These are phyloP conservation scores for Rutstroemia sp. DNA, from an alignment of 2,329 filamentous ascomycete genomes.

Conservation along the genomic window DNA sequence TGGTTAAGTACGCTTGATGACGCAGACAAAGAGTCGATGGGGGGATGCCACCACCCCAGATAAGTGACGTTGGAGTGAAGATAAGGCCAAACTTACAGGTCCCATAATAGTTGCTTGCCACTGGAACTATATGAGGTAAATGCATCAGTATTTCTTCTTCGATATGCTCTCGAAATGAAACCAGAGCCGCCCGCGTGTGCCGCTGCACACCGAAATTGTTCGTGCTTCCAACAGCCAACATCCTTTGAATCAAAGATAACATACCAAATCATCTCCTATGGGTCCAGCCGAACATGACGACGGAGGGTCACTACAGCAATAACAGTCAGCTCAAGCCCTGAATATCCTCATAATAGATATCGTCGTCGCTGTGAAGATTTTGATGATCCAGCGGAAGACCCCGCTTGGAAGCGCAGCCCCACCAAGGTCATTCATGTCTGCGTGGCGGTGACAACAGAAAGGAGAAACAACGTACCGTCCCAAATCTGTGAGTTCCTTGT, in stretches of 20 bases:
- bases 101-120: slow-evolving; percentile 99
- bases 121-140: slow-evolving; percentile 65
- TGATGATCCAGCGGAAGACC: slow-evolving; percentile 29
- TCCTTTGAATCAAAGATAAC: slow-evolving; percentile 32
- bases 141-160: slow-evolving; percentile 28
- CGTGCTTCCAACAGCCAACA: slow-evolving; percentile 14
- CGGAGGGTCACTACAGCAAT: slow-evolving; percentile 72
- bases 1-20: neutral
- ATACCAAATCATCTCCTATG: slow-evolving; percentile 94
- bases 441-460: slow-evolving; percentile 15
- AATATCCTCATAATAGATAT: slow-evolving; percentile 1
- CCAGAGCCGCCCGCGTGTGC: slow-evolving; percentile 19
- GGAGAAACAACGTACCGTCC: slow-evolving; percentile 59
- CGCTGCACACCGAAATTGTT: slow-evolving; percentile 7
- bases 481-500: slow-evolving; percentile 87
- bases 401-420: slow-evolving; percentile 27
- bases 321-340: slow-evolving; percentile 18
- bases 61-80: slow-evolving; percentile 7
- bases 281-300: slow-evolving; percentile 98
- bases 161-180: neutral
- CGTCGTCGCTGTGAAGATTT: slow-evolving; percentile 21
- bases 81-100: slow-evolving; percentile 62
- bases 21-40: neutral
- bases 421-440: slow-evolving; percentile 14
- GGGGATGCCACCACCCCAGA: neutral